Percentiles rank a stretch among this genome's conserved stretches.
Evolutionary conservation across 192 early-diverging fungal species (phyloP).

Genomic region (Obelidium mucronatum): DNA sequence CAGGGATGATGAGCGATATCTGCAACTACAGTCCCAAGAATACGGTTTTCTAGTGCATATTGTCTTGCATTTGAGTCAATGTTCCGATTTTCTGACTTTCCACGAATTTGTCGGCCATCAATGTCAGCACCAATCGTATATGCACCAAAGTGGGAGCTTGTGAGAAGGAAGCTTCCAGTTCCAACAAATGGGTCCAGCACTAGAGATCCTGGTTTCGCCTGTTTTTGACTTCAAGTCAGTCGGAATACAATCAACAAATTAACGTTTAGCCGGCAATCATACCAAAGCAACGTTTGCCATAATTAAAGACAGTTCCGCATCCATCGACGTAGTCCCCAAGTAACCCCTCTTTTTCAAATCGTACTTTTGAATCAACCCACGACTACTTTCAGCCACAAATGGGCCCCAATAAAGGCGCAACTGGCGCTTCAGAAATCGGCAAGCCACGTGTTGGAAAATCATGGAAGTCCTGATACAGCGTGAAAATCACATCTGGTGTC

Average conservation of each 20-base stretch:
- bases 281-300: slow-evolving; percentile 96
- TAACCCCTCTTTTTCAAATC: slow-evolving; percentile 96
- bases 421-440: slow-evolving; percentile 34
- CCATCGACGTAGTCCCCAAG: slow-evolving; percentile 97
- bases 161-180: slow-evolving; percentile 90
- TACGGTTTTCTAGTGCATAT: slow-evolving; percentile 74
- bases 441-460: slow-evolving; percentile 18
- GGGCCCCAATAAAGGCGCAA: slow-evolving; percentile 71
- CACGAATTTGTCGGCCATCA: slow-evolving; percentile 96
- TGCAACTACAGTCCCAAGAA: slow-evolving; percentile 84
- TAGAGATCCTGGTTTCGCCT: slow-evolving; percentile 73
- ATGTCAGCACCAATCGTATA: slow-evolving; percentile 95
- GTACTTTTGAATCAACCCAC: slow-evolving; percentile 78
- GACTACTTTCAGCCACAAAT: slow-evolving; percentile 73
- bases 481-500: slow-evolving; percentile 77
- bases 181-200: slow-evolving; percentile 98
- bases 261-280: slow-evolving; percentile 14
- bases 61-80: slow-evolving; percentile 80
- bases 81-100: slow-evolving; percentile 61
- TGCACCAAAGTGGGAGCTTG: slow-evolving; percentile 93
- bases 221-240: too few relatives aligned
- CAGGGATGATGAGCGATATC: slow-evolving; percentile 89
- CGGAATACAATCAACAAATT: neutral
- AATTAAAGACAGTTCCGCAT: slow-evolving; percentile 94
- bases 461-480: slow-evolving; percentile 78